Percentiles rank a stretch among this genome's conserved stretches.
These are phyloP conservation scores for Ophiostoma triangulosporum DNA, from an alignment of 2,329 filamentous ascomycete species.

Conservation along the genomic window DNA sequence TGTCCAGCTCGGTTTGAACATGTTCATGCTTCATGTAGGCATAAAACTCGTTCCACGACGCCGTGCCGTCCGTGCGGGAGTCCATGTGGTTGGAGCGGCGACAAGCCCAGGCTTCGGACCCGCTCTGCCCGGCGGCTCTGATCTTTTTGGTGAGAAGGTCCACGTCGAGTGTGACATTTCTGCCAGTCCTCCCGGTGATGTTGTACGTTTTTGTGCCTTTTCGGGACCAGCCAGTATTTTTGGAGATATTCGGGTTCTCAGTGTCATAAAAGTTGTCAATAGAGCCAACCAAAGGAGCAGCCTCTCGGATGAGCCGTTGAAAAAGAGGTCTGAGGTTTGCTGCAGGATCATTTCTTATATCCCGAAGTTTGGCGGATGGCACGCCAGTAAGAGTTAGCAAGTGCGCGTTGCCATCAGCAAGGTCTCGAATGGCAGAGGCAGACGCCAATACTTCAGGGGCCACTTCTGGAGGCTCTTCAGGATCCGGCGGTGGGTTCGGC, in stretches of 20 bases:
- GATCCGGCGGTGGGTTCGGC: too few species aligned
- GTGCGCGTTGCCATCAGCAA: background rate
- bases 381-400: background rate
- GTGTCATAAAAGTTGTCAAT: background rate
- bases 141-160: constrained; percentile 11
- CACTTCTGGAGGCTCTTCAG: too few species aligned
- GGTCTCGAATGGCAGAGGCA: background rate
- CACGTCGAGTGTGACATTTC: constrained; percentile 16
- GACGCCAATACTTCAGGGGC: too few species aligned
- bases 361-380: background rate
- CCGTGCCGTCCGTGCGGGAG: constrained; percentile 35
- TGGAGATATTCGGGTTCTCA: background rate
- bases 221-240: background rate
- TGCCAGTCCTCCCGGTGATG: constrained; percentile 11
- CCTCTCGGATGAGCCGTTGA: background rate
- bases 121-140: background rate
- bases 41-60: constrained; percentile 51
- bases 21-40: constrained; percentile 44
- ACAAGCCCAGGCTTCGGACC: constrained; percentile 47
- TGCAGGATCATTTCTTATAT: background rate
- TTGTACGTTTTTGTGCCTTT: constrained; percentile 27
- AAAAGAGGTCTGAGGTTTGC: background rate
- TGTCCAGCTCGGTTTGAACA: constrained; percentile 40
- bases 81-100: constrained; percentile 49
- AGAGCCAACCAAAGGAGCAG: background rate